A percentile compares a stretch with the other conserved stretches of the same genome.
Conservation (phyloP, 495 filamentous ascomycete genomes). For the Tuber aestivum region DNA sequence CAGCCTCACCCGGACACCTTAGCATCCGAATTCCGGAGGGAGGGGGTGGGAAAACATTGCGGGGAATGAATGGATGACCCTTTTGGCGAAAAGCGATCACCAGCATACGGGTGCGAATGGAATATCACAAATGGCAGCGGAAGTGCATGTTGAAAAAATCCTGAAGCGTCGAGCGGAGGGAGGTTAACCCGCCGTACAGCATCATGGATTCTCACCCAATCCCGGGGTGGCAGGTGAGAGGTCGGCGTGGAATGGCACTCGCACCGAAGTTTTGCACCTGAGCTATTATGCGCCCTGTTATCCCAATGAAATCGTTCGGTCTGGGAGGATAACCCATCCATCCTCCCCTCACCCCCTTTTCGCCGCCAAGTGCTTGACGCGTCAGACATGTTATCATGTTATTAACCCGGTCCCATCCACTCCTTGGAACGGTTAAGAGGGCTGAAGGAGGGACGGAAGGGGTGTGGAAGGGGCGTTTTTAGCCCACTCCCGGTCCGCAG, state of each 20-base stretch:
- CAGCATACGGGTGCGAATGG: background rate
- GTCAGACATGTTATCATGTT: slow-evolving; percentile 3
- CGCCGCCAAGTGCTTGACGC: background rate
- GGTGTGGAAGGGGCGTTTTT: background rate
- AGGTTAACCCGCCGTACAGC: background rate
- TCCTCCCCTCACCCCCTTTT: background rate
- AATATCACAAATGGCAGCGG: background rate
- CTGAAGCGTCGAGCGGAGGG: background rate
- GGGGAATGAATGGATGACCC: background rate
- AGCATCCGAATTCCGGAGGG: background rate
- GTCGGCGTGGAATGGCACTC: too few species aligned
- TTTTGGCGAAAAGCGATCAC: too few species aligned
- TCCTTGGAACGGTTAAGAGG: background rate
- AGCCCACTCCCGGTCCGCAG: background rate
- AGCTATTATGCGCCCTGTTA: background rate
- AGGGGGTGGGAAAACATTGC: background rate
- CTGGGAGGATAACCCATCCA: background rate
- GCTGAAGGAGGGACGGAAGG: background rate
- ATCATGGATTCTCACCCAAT: background rate
- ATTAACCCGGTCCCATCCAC: background rate
- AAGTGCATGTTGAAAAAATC: background rate
- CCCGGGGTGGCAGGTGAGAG: too few species aligned
- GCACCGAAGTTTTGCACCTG: too few species aligned
- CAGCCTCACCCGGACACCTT: background rate
- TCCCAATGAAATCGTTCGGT: background rate